These are phyloP conservation scores for Oryza glumipatula DNA, from an alignment of 176 grass and related monocot genomes.

Conservation along the genomic window DNA sequence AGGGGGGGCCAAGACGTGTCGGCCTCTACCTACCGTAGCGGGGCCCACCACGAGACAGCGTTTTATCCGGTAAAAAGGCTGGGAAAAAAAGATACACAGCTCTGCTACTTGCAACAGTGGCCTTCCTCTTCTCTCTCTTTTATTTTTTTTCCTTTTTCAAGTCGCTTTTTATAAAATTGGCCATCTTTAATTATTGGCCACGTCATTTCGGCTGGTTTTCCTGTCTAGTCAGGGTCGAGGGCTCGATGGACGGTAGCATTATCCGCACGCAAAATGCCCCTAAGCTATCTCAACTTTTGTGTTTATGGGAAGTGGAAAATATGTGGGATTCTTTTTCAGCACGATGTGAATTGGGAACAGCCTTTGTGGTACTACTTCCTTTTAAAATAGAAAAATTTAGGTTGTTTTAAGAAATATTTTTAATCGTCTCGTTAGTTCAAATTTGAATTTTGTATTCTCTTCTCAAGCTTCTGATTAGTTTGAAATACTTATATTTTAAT, in stretches of 20 bases:
- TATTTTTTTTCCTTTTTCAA: not conserved
- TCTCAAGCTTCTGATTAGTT: no score
- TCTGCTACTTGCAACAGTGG: not conserved
- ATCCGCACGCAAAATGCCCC: not conserved
- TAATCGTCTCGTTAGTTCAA: no score
- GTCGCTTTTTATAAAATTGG: not conserved
- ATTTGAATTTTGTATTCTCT: no score
- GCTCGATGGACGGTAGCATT: not conserved
- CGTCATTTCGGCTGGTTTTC: conserved; percentile 19
- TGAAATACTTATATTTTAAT: no score
- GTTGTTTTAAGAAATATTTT: no score
- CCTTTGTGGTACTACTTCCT: no score
- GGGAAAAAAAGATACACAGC: not conserved
- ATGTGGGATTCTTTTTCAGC: not conserved
- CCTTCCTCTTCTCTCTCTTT: not conserved
- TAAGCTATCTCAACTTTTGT: not conserved
- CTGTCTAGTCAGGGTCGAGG: not conserved
- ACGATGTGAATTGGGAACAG: no score
- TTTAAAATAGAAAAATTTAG: no score
- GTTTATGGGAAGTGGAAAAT: not conserved
- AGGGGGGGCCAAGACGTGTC: conserved; percentile 13
- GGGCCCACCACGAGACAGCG: conserved; percentile 35
- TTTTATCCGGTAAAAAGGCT: conserved; percentile 15
- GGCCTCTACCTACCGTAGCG: conserved; percentile 9
- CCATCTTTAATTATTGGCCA: not conserved